Percentiles rank a stretch among this genome's conserved stretches.
These are phyloP conservation scores for Rehmannia glutinosa DNA, from an alignment of 257 asterid genomes.

Conservation along the genomic window DNA sequence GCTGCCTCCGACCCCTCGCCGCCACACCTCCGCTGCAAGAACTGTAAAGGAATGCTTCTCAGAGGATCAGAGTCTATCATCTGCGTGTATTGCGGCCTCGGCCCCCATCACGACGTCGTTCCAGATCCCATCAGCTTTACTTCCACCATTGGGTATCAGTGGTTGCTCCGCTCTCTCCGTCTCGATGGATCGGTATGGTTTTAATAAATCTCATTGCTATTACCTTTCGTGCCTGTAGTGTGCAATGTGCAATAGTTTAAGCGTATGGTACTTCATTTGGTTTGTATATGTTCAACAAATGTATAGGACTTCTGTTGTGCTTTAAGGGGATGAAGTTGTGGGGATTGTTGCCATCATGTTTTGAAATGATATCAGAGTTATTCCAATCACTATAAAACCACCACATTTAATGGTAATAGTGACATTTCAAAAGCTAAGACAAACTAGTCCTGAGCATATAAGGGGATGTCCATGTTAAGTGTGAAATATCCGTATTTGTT, in stretches of 20 bases:
- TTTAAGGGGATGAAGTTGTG: not conserved
- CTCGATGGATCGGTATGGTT: constrained; percentile 89
- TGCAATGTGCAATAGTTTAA: not conserved
- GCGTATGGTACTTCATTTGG: not conserved
- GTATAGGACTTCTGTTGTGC: not conserved
- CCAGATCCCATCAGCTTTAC: constrained; percentile 59
- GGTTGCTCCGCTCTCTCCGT: constrained; percentile 67
- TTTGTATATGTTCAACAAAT: not conserved
- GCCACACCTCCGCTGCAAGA: constrained; percentile 61
- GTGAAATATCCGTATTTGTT: not conserved
- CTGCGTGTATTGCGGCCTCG: constrained; percentile 70
- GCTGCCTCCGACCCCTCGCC: constrained; percentile 58
- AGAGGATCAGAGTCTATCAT: constrained; percentile 65
- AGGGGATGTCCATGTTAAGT: not conserved
- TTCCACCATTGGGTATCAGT: constrained; percentile 58
- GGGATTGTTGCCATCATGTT: not conserved
- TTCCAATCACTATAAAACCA: not conserved
- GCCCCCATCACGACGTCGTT: constrained; percentile 38
- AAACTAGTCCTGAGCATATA: not conserved
- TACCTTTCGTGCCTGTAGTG: not conserved
- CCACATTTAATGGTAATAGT: not conserved
- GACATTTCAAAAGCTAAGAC: not conserved
- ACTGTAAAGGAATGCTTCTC: constrained; percentile 71
- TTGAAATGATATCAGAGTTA: not conserved
- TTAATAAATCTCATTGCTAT: not conserved